phyloP scores from a whole-genome alignment of 2,329 filamentous ascomycete genomes.

The Dothidotthia symphoricarpi region DNA sequence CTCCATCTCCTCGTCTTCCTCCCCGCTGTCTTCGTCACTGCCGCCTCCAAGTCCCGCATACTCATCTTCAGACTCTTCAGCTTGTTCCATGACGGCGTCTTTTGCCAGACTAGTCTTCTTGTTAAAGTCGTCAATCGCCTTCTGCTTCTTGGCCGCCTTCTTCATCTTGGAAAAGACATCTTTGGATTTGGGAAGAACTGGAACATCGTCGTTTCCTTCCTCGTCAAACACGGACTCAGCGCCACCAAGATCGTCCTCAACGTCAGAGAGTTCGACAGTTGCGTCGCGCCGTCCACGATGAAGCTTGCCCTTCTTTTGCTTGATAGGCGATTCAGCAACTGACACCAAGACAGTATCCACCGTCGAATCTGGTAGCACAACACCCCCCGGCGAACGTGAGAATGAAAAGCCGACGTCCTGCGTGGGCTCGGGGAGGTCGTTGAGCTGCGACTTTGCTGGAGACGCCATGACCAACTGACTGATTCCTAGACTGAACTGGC shows the following conservation, averaged over 20 bases:
- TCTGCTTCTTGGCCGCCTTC: conserved; percentile 60
- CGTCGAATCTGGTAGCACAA: conserved; percentile 64
- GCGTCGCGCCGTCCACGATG: conserved; percentile 46
- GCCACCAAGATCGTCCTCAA: conserved; percentile 43
- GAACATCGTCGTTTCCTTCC: conserved; percentile 27
- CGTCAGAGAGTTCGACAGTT: conserved; percentile 45
- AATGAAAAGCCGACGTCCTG: conserved; percentile 77
- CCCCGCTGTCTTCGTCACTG: conserved; percentile 80
- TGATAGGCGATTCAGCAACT: conserved; percentile 63
- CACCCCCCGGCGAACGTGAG: conserved; percentile 66
- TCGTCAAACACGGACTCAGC: conserved; percentile 19
- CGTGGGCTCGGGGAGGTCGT: conserved; percentile 70
- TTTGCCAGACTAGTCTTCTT: conserved; percentile 85
- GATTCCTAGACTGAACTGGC: conserved; percentile 35
- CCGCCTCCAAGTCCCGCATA: conserved; percentile 90
- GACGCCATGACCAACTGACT: conserved; percentile 38
- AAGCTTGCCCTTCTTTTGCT: conserved; percentile 60
- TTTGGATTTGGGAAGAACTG: conserved; percentile 40
- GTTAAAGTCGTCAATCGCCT: conserved; percentile 59
- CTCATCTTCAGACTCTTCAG: conserved; percentile 96
- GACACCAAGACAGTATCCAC: conserved; percentile 64
- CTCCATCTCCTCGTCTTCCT: conserved; percentile 71
- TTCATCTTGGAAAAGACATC: conserved; percentile 70
- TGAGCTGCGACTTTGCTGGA: conserved; percentile 53
- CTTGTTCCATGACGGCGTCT: conserved; percentile 83